These are phyloP conservation scores for Diaporthe batatas DNA, from an alignment of 2,329 filamentous ascomycete genomes.

Conservation along the genomic window DNA sequence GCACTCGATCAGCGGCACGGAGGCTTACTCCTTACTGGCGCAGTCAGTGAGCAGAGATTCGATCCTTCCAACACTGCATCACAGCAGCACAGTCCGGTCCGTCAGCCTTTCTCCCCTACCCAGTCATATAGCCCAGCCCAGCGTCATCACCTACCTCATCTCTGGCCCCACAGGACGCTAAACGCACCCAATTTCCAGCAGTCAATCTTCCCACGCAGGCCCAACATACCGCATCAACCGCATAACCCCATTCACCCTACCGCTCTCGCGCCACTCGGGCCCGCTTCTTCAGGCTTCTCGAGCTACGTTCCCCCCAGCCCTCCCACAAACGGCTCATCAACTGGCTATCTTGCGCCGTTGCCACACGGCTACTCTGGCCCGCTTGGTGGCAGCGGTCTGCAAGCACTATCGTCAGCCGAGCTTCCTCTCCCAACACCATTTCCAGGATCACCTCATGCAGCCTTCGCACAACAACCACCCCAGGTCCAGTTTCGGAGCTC, in stretches of 20 bases:
- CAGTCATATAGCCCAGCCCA: slow-evolving; percentile 7
- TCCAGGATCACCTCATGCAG: slow-evolving; percentile 11
- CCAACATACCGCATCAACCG: slow-evolving; percentile 14
- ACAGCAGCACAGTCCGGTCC: slow-evolving; percentile 33
- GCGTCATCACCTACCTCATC: not conserved
- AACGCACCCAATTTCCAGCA: slow-evolving; percentile 22
- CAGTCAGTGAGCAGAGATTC: slow-evolving; percentile 20
- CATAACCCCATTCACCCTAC: slow-evolving; percentile 8
- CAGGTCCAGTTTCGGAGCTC: slow-evolving; percentile 32
- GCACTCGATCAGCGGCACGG: slow-evolving; percentile 48
- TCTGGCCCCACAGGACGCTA: slow-evolving; percentile 23
- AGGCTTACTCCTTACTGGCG: slow-evolving; percentile 44
- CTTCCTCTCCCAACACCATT: slow-evolving; percentile 15
- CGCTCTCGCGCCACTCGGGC: slow-evolving; percentile 29
- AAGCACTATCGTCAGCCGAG: slow-evolving; percentile 25
- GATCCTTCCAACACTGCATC: slow-evolving; percentile 14
- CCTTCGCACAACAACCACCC: slow-evolving; percentile 31
- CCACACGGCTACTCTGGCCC: slow-evolving; percentile 8
- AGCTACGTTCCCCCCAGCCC: slow-evolving; percentile 10
- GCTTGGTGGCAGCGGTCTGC: slow-evolving; percentile 15
- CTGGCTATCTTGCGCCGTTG: not conserved
- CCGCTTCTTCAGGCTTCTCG: not conserved
- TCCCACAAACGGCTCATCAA: slow-evolving; percentile 3
- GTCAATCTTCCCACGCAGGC: slow-evolving; percentile 16
- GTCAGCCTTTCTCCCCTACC: slow-evolving; percentile 13